Conservation (phyloP, 148 eudicot genomes). For the Vaccinium corymbosum region DNA sequence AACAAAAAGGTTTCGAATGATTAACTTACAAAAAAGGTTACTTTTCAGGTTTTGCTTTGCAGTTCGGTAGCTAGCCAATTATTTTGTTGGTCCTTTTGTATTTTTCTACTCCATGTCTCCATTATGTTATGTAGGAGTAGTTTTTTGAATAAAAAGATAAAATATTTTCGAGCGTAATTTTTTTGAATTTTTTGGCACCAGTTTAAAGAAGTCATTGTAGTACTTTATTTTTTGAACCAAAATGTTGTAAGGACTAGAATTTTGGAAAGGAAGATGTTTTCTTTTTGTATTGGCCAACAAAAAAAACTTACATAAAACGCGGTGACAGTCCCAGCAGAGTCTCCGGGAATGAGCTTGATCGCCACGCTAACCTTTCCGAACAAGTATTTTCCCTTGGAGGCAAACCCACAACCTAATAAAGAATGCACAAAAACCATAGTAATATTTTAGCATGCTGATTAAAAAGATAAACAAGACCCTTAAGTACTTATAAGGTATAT, state of each 20-base stretch:
- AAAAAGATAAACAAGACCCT: not conserved
- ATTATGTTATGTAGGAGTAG: not conserved
- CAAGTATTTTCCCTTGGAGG: constrained; percentile 63
- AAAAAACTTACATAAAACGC: constrained; percentile 63
- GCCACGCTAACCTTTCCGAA: constrained; percentile 81
- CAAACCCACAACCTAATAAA: constrained; percentile 75
- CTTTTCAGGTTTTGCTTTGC: not conserved
- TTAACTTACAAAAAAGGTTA: not conserved
- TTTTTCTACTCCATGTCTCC: not conserved
- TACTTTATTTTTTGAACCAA: not conserved
- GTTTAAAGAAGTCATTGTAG: not conserved
- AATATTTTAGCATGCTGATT: not conserved
- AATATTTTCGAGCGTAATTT: not conserved
- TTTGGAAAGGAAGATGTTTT: not conserved
- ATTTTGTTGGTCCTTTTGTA: not conserved
- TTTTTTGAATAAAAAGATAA: not conserved
- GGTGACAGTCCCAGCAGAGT: constrained; percentile 91
- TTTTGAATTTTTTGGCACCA: not conserved
- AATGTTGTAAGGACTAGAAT: too few species aligned
- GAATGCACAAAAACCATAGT: not conserved
- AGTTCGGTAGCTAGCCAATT: not conserved
- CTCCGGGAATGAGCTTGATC: constrained; percentile 83
- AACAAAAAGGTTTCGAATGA: not conserved
- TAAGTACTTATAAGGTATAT: not conserved
- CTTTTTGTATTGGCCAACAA: too few species aligned